Evolutionary conservation across 768 basidiomycete species (phyloP).

Genomic region (Crepidotus variabilis): DNA sequence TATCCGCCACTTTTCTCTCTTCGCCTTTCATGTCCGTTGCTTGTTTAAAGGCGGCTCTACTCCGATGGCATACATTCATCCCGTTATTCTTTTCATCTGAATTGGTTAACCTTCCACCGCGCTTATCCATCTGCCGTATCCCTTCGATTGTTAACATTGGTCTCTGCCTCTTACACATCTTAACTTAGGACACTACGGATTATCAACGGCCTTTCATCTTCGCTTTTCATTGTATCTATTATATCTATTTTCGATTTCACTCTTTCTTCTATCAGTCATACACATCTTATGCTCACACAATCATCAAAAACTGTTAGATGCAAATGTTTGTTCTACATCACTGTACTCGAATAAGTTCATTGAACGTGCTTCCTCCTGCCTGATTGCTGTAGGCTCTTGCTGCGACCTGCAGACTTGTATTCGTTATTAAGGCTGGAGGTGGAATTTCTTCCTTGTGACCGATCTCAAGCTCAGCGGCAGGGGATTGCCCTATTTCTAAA

Average conservation of each 20-base stretch:
- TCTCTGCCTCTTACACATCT: neutral
- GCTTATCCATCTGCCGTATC: neutral
- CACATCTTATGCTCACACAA: neutral
- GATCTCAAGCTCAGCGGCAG: too few species aligned
- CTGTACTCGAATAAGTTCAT: neutral
- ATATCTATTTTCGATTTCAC: neutral
- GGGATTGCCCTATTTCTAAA: too few species aligned
- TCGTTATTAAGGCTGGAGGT: neutral
- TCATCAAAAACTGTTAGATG: neutral
- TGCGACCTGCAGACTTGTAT: neutral
- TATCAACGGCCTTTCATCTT: neutral
- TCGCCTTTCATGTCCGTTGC: slow-evolving; percentile 21
- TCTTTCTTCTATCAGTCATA: neutral
- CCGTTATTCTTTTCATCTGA: neutral
- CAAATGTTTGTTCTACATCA: neutral
- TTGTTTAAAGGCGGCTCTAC: slow-evolving; percentile 10
- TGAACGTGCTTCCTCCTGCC: neutral
- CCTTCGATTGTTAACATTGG: too few species aligned
- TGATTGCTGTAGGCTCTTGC: neutral
- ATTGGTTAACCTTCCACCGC: neutral
- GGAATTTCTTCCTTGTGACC: too few species aligned
- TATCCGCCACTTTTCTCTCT: slow-evolving; percentile 1
- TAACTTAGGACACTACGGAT: neutral
- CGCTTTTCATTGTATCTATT: neutral
- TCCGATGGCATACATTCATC: neutral